Conservation (phyloP, 805 yeast genomes). For the Grigorovia transvaalensis region DNA sequence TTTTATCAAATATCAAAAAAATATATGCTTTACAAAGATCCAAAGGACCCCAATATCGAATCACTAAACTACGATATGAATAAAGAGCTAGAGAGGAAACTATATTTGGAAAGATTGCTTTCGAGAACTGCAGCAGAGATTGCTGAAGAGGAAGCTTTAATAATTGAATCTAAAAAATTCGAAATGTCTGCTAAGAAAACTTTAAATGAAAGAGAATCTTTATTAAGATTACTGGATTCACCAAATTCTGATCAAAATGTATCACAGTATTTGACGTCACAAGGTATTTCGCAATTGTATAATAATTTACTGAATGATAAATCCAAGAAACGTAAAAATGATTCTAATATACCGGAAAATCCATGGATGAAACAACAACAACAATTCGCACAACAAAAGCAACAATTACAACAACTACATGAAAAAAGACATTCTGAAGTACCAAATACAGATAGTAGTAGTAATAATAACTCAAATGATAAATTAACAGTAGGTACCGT, state of each 20-base stretch:
- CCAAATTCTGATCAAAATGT: conserved; percentile 74
- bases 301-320: conserved; percentile 65
- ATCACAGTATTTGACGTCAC: conserved; percentile 69
- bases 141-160: conserved; percentile 92
- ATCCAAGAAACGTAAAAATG: conserved; percentile 41
- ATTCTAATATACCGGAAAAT: conserved; percentile 32
- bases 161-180: conserved; percentile 84
- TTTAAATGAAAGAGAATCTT: conserved; percentile 67
- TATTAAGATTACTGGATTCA: conserved; percentile 72
- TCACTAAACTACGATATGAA: conserved; percentile 60
- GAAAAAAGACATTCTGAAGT: conserved; percentile 8
- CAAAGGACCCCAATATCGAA: conserved; percentile 43
- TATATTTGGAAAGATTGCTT: conserved; percentile 63
- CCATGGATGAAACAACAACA: conserved; percentile 36
- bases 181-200: conserved; percentile 88
- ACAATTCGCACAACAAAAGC: conserved; percentile 31
- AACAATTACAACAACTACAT: conserved; percentile 25
- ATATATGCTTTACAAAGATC: conserved; percentile 36
- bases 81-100: conserved; percentile 70
- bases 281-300: conserved; percentile 80
- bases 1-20: conserved; percentile 61
- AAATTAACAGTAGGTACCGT: not conserved
- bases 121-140: conserved; percentile 90
- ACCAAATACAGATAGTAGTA: not conserved
- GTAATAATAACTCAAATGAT: not conserved